Conservation (phyloP, 2,329 filamentous ascomycete species). For the Fusarium transvaalense region DNA sequence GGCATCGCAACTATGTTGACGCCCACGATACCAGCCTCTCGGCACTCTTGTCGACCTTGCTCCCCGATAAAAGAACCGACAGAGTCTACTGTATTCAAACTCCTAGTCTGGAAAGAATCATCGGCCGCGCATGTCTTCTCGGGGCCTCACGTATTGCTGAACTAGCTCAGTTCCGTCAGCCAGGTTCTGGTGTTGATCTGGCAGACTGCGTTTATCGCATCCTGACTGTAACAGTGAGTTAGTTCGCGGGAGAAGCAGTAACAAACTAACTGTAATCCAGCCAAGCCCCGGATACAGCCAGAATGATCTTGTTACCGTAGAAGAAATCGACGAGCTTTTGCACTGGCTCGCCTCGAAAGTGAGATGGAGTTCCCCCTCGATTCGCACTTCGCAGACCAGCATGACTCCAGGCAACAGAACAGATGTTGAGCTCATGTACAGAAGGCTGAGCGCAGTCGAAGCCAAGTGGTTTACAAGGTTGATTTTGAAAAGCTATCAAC, state of each 20-base stretch:
- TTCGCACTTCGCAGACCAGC: conserved; percentile 58
- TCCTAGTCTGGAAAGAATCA: conserved; percentile 71
- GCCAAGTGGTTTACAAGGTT: conserved; percentile 90
- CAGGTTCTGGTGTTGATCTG: conserved; percentile 73
- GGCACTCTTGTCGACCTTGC: conserved; percentile 79
- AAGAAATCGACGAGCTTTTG: conserved; percentile 78
- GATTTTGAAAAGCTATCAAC: conserved; percentile 80
- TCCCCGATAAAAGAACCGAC: conserved; percentile 82
- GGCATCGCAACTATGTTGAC: conserved; percentile 70
- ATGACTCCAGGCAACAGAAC: conserved; percentile 53
- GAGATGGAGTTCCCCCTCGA: conserved; percentile 75
- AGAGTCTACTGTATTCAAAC: conserved; percentile 80
- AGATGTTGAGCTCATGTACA: conserved; percentile 68
- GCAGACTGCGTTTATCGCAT: conserved; percentile 77
- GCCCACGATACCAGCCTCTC: conserved; percentile 67
- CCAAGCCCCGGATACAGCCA: conserved; percentile 56
- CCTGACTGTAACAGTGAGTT: conserved; percentile 69
- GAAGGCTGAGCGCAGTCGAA: conserved; percentile 72
- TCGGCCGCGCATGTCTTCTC: conserved; percentile 75
- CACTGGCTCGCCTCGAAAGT: conserved; percentile 75
- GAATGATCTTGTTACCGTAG: conserved; percentile 68
- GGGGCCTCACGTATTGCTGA: conserved; percentile 71
- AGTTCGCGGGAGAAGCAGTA: background rate
- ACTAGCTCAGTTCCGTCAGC: conserved; percentile 71
- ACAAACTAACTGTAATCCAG: conserved; percentile 48